Evolutionary conservation across 2,329 filamentous ascomycete genomes (phyloP), one percentile per base, ranked within the genome.

Genomic region (Cadophora sp.): DNA sequence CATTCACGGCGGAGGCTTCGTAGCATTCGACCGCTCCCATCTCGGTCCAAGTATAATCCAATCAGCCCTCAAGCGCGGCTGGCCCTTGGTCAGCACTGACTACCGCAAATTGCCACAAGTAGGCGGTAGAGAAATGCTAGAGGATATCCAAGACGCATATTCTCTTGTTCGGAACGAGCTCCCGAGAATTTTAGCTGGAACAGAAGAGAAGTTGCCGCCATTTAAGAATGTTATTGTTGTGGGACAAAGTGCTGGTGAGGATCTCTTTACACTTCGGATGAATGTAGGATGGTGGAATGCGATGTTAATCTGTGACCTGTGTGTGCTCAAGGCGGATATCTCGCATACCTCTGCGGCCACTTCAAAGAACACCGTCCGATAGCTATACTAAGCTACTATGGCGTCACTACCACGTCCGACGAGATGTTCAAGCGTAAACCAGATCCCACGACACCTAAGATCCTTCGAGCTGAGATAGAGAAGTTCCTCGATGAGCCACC

Each of bases 1-100:
- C 50, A 67, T 69, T 27, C 64, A 69, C 31, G 61, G 64, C n/a
- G 65, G 65, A 12, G 68, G 61, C 16, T 64, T 67, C 16, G 64
- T 69, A 3, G 53, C 46, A 6, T 62, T 53, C 31, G 62, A 69
- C 46, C 64, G 64, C 9, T 24, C 37, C 24, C 29, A 61, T 61
- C 12, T 69, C 19, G 61, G 64, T 4, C 34, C 61, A 48, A 56
- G 67, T 46, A 43, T 69, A n/a, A 51, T 69, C 1, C 61, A 67
- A 58, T 66, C 61, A 24, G 55, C 61, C 19, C 48, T 69, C 9
- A 63, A 48, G 37, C 48, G 68, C 14, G 46, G 55, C 27, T 69
- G 68, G 68, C 55, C 62, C 14, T 26, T 69, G 0, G 43, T 69
- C 14, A 64, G 64, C 19, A 34, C 56, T 12, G 68, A 69, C 24